Evolutionary conservation across 441 rosid genomes (phyloP).

Genomic region (Isatis lusitanica): DNA sequence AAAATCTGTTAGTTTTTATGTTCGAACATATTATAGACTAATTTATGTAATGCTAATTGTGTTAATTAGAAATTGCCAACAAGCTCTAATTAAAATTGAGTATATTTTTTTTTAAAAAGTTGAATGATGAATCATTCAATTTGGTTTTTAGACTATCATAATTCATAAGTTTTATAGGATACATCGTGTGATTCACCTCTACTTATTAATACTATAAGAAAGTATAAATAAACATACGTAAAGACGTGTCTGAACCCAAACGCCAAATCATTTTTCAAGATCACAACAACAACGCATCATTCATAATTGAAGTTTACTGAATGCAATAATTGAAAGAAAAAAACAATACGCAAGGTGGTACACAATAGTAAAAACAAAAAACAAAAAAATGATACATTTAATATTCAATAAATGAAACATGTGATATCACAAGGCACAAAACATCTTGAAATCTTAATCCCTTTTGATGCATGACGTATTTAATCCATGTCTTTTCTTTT

Average conservation of each 20-base stretch:
- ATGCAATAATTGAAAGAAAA: not conserved
- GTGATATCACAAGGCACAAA: not conserved
- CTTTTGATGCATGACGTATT: conserved; percentile 1
- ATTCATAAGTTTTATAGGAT: too few relatives aligned
- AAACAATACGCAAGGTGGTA: not conserved
- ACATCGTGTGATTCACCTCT: too few relatives aligned
- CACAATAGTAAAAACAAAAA: not conserved
- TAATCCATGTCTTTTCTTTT: not conserved
- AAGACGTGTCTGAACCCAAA: not conserved
- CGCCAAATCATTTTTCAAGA: not conserved
- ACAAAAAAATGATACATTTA: not conserved
- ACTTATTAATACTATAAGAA: too few relatives aligned
- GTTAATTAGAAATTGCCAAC: too few relatives aligned
- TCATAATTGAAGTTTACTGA: not conserved
- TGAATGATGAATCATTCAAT: too few relatives aligned
- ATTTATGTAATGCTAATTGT: too few relatives aligned
- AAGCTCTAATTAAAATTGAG: too few relatives aligned
- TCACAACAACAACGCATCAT: not conserved
- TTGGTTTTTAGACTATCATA: too few relatives aligned
- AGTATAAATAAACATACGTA: too few relatives aligned
- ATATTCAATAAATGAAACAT: conserved; percentile 14
- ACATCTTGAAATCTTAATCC: not conserved
- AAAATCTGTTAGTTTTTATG: too few relatives aligned
- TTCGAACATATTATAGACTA: too few relatives aligned
- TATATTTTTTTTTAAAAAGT: too few relatives aligned